Evolutionary conservation across 2,329 filamentous ascomycete genomes (phyloP).

Genomic region (Tolypocladium paradoxum): DNA sequence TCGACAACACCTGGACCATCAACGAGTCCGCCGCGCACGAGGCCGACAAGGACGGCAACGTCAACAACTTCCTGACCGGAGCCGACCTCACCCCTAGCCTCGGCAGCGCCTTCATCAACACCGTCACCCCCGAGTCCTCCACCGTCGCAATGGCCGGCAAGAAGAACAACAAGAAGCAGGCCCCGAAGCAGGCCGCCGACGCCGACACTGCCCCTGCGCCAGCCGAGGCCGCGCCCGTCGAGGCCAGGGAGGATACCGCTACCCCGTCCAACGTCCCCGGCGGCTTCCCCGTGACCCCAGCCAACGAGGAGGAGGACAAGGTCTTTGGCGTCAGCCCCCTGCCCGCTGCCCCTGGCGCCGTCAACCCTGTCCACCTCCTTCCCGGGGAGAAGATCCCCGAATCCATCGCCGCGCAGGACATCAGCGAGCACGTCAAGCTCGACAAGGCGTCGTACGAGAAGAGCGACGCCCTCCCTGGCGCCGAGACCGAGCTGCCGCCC

Average conservation of each 20-base stretch:
- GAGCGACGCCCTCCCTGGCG: slow-evolving; percentile 51
- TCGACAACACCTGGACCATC: slow-evolving; percentile 82
- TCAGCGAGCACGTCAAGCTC: slow-evolving; percentile 60
- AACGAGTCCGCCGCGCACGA: slow-evolving; percentile 75
- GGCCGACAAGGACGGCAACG: slow-evolving; percentile 69
- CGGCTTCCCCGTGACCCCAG: slow-evolving; percentile 57
- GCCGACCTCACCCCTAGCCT: slow-evolving; percentile 48
- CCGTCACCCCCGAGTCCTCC: slow-evolving; percentile 58
- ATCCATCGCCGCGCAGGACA: slow-evolving; percentile 54
- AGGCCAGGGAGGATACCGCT: slow-evolving; percentile 8
- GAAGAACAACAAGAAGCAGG: slow-evolving; percentile 41
- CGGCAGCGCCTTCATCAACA: slow-evolving; percentile 47
- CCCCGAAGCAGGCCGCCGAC: slow-evolving; percentile 10
- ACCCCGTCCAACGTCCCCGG: slow-evolving; percentile 30
- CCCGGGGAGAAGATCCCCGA: slow-evolving; percentile 76
- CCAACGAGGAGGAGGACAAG: slow-evolving; percentile 36
- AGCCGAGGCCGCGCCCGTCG: slow-evolving; percentile 1
- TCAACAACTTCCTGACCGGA: slow-evolving; percentile 83
- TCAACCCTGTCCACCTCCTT: slow-evolving; percentile 71
- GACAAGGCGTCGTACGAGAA: slow-evolving; percentile 84
- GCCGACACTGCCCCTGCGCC: slow-evolving; percentile 1
- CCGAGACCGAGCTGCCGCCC: slow-evolving; percentile 38
- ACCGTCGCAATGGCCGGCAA: slow-evolving; percentile 54
- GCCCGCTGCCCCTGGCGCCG: slow-evolving; percentile 49
- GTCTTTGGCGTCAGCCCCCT: slow-evolving; percentile 49